phyloP scores from a whole-genome alignment of 2,329 filamentous ascomycete genomes.

The Cladosporium oxysporum region DNA sequence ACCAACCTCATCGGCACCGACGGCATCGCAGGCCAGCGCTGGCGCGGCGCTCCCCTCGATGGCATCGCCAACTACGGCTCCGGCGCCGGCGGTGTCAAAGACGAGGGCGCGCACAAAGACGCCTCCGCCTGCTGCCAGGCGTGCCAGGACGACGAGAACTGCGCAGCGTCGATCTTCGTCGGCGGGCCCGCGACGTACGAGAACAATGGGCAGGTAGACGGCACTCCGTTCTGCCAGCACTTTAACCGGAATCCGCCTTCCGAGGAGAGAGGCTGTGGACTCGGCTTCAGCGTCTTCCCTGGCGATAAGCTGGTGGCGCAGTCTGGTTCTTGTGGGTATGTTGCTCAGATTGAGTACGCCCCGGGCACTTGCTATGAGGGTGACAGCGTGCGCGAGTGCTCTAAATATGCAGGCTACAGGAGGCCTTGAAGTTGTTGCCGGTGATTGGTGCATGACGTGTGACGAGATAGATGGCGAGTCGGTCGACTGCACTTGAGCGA shows the following conservation, averaged over 20 bases:
- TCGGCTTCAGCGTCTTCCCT: constrained; percentile 1
- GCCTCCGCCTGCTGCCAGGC: constrained; percentile 16
- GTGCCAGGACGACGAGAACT: constrained; percentile 7
- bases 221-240: not conserved
- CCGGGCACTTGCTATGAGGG: not conserved
- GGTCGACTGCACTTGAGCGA: not conserved
- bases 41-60: too few relatives aligned
- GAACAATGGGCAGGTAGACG: not conserved
- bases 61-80: too few relatives aligned
- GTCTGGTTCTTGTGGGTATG: constrained; percentile 4
- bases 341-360: constrained; percentile 3
- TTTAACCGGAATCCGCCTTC: not conserved
- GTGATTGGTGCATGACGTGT: not conserved
- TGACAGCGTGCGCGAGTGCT: not conserved
- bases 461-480: not conserved
- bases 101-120: constrained; percentile 10
- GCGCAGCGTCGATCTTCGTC: constrained; percentile 2
- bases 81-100: not conserved
- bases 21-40: too few relatives aligned
- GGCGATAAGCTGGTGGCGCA: constrained; percentile 3
- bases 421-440: not conserved
- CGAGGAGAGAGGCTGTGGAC: not conserved
- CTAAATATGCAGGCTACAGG: not conserved
- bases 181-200: not conserved
- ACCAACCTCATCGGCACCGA: too few relatives aligned